Evolutionary conservation across 1,284 basidiomycete species (phyloP), one percentile per base, ranked within the genome.

Genomic region (Ganoderma lucidum): DNA sequence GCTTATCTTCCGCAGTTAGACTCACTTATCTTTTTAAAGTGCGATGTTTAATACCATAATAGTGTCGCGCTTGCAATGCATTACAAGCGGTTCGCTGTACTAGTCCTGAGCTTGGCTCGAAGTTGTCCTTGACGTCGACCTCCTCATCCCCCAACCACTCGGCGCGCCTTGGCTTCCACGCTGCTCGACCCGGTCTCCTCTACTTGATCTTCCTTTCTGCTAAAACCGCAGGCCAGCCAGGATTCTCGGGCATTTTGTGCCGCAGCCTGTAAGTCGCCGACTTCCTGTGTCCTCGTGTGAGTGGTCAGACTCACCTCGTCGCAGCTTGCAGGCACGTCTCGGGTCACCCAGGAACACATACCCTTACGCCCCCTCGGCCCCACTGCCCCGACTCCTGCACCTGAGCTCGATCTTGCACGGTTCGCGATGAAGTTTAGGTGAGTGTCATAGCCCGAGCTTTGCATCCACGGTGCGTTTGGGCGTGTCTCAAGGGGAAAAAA

Each of bases 321-420:
- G n/a, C 61, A 51, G 67, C 55, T 60, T 42, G 67, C 66, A 63
- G 66, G 59, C 59, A 68, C 70, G 60, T 70, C 70, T 62, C 63
- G 66, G 45, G 65, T 69, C 63, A 68, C 56, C 30, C 68, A 74
- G 51, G 78, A 80, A 71, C 59, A 71, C 42, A 79, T 79, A 56
- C 78, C 78, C 32, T 72, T 80, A 28, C 72, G 76, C 69, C 73
- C 76, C 51, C 72, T 80, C 55, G 68, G 73, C 65, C 70, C 8
- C 35, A 8, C 35, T 35, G 35, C 35, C 35, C 35, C 35, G 35
- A 35, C 35, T 35, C 35, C 35, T 35, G 35, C 35, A 35, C 8
- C 35, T 35, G 35, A 8, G 35, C 35, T 35, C 8, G 35, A 35
- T 8, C 35, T 35, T 35, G 35, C 35, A 8, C 35, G 35, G 35